phyloP scores from a whole-genome alignment of 345 rosid species.

The Brassica rapa region DNA sequence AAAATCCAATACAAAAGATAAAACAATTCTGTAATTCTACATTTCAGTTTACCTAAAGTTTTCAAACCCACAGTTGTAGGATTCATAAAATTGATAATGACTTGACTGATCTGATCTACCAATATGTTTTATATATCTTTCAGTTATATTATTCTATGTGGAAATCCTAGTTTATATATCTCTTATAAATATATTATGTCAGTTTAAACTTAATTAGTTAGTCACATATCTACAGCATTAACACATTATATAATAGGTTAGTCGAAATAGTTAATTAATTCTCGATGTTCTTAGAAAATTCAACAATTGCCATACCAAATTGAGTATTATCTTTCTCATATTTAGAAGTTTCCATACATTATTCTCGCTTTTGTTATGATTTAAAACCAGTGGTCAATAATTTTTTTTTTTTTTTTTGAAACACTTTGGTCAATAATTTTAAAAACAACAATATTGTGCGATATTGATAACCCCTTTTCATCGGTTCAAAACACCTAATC shows the following conservation, averaged over 20 bases:
- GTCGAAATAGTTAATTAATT: background rate
- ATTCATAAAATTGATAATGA: slow-evolving; percentile 11
- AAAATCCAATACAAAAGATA: background rate
- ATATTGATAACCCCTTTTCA: slow-evolving; percentile 12
- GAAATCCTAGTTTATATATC: background rate
- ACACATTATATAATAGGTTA: background rate
- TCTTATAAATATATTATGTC: background rate
- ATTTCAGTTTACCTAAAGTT: slow-evolving; percentile 13
- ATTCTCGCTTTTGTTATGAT: background rate
- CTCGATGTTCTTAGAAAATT: background rate
- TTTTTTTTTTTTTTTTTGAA: background rate
- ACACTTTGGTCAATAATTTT: background rate
- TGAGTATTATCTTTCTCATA: background rate
- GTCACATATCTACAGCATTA: background rate
- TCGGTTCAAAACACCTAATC: slow-evolving; percentile 20
- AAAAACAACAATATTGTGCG: background rate
- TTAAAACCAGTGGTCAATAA: background rate
- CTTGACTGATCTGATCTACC: background rate
- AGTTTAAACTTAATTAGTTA: background rate
- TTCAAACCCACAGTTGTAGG: slow-evolving; percentile 19
- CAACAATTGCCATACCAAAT: background rate
- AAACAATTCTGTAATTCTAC: slow-evolving; percentile 21
- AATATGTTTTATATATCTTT: background rate
- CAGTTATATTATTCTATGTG: background rate
- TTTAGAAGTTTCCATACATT: background rate